Percentiles rank a stretch among this genome's conserved stretches.
phyloP scores from a whole-genome alignment of 1,139 yeast species.

The Cylindricascospora bacillispora region DNA sequence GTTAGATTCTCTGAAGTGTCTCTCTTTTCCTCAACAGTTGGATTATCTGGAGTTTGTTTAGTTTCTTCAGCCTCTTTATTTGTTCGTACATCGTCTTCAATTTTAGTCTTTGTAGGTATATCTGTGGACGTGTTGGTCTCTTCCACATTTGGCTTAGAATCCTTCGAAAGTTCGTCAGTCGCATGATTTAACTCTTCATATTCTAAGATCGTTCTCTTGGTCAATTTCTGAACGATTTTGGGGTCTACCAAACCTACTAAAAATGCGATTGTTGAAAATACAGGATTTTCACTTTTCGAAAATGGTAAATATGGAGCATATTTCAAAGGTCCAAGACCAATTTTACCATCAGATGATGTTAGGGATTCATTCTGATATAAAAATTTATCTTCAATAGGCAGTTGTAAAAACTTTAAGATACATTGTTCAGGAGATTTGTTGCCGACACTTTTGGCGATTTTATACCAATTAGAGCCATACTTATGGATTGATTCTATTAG shows the following conservation, averaged over 20 bases:
- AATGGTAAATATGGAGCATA: conserved; percentile 77
- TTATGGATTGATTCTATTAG: conserved; percentile 52
- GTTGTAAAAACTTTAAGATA: conserved; percentile 60
- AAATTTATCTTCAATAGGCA: conserved; percentile 73
- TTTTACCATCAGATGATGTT: conserved; percentile 5
- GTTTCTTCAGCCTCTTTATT: no score
- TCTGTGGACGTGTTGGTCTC: no score
- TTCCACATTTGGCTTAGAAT: no score
- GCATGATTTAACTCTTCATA: conserved; percentile 34
- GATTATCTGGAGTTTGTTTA: no score
- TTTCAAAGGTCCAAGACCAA: conserved; percentile 56
- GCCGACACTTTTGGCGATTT: conserved; percentile 52
- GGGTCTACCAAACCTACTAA: conserved; percentile 79
- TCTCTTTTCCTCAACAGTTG: no score
- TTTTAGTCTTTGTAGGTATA: no score
- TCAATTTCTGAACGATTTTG: conserved; percentile 76
- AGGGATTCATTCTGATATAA: conserved; percentile 31
- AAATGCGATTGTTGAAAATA: conserved; percentile 78
- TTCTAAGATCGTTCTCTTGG: conserved; percentile 47
- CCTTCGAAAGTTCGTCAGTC: no score
- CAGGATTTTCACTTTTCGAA: conserved; percentile 81
- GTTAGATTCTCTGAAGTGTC: conserved; percentile 6
- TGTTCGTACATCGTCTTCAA: no score
- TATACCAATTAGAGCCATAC: conserved; percentile 59
- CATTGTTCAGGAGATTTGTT: conserved; percentile 71